Conservation (phyloP, 306 rosid species). For the Echinosophora koreensis region DNA sequence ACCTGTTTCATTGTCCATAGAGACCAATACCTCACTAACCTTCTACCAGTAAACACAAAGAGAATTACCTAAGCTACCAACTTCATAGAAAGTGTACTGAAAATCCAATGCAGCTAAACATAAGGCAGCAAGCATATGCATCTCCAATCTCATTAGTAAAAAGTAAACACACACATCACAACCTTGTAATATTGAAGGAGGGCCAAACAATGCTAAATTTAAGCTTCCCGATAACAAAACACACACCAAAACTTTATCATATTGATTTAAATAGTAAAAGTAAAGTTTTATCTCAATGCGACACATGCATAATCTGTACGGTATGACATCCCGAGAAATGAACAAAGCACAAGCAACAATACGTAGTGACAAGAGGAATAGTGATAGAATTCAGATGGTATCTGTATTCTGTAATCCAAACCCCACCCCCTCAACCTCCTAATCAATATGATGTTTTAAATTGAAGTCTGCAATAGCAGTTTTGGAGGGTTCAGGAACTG, state of each 20-base stretch:
- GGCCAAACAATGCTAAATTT: not conserved
- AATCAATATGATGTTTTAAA: not conserved
- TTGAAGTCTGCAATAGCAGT: not conserved
- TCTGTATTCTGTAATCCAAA: not conserved
- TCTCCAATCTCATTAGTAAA: not conserved
- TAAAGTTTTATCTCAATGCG: not conserved
- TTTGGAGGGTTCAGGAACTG: not conserved
- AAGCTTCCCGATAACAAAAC: not conserved
- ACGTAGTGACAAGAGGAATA: not conserved
- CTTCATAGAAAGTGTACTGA: not conserved
- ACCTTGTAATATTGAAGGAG: not conserved
- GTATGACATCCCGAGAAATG: not conserved
- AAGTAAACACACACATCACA: not conserved
- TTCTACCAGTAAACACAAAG: not conserved
- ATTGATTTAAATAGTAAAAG: no score
- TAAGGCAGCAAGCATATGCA: not conserved
- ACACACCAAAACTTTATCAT: no score
- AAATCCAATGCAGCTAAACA: not conserved
- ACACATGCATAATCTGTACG: not conserved
- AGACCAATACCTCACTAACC: constrained; percentile 8
- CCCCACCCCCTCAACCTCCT: not conserved
- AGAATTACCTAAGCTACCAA: not conserved
- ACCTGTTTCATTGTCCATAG: not conserved
- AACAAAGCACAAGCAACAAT: not conserved
- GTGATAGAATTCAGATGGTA: not conserved